Percentiles rank a stretch among this genome's conserved stretches.
phyloP scores from a whole-genome alignment of 805 yeast genomes.

The Hagleromyces aurorensis region DNA sequence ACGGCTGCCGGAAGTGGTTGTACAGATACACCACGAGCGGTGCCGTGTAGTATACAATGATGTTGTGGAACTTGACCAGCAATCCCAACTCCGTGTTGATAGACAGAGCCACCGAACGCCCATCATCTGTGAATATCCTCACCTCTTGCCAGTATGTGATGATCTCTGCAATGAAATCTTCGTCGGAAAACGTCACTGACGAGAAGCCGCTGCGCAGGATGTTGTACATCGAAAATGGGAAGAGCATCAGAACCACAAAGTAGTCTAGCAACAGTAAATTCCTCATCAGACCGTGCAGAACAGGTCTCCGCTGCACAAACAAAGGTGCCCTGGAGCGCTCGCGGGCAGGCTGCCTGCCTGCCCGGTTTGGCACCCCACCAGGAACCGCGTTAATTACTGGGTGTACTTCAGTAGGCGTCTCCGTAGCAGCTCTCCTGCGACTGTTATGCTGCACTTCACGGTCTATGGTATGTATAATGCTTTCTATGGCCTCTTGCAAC shows the following conservation, averaged over 20 bases:
- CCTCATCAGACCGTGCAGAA: slow-evolving; percentile 18
- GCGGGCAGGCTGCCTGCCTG: too few species aligned
- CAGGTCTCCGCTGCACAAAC: slow-evolving; percentile 18
- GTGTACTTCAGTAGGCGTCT: neutral
- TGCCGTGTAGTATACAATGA: slow-evolving; percentile 23
- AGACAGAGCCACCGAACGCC: slow-evolving; percentile 9
- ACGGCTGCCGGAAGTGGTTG: slow-evolving; percentile 4
- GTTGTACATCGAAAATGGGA: slow-evolving; percentile 30
- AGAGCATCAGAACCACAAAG: slow-evolving; percentile 20
- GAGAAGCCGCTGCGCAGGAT: slow-evolving; percentile 23
- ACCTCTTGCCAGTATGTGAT: slow-evolving; percentile 18
- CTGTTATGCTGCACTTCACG: slow-evolving; percentile 9
- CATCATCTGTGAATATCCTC: slow-evolving; percentile 27
- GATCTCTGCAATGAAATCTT: slow-evolving; percentile 24
- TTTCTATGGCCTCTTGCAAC: slow-evolving; percentile 11
- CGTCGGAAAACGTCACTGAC: slow-evolving; percentile 24
- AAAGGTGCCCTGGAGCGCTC: slow-evolving; percentile 13
- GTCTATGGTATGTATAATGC: slow-evolving; percentile 9
- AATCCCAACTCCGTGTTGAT: slow-evolving; percentile 13
- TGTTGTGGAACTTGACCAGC: slow-evolving; percentile 28
- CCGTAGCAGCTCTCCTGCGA: slow-evolving; percentile 1
- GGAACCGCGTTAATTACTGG: too few species aligned
- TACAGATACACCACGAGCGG: slow-evolving; percentile 12
- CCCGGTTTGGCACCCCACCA: too few species aligned
- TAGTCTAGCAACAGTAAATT: slow-evolving; percentile 25